phyloP scores from a whole-genome alignment of 495 filamentous ascomycete species.

The Podospora comata region DNA sequence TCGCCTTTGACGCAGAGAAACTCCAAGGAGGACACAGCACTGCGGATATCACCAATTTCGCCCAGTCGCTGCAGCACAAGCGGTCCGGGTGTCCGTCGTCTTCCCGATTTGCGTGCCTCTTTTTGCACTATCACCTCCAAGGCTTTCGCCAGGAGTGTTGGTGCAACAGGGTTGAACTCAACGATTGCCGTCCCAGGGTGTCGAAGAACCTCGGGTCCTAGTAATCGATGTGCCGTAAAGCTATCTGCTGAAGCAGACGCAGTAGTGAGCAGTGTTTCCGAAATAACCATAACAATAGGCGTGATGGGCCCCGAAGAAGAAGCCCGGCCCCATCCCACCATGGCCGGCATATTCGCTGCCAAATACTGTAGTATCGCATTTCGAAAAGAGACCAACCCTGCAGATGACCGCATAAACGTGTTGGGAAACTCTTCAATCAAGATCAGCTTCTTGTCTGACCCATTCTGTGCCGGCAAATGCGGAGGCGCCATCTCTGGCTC shows the following conservation, averaged over 20 bases:
- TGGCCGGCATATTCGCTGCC: constrained; percentile 53
- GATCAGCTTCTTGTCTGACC: constrained; percentile 53
- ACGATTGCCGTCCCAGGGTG: constrained; percentile 73
- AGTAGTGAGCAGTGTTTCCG: constrained; percentile 77
- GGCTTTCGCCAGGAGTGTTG: constrained; percentile 80
- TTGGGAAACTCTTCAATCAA: constrained; percentile 95
- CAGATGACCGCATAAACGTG: constrained; percentile 65
- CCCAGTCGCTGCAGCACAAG: constrained; percentile 69
- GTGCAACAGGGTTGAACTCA: constrained; percentile 88
- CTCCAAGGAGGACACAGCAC: constrained; percentile 82
- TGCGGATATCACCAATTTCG: constrained; percentile 86
- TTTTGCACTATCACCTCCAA: constrained; percentile 75
- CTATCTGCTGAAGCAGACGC: constrained; percentile 75
- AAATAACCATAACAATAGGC: constrained; percentile 85
- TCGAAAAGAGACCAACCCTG: constrained; percentile 68
- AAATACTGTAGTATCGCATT: constrained; percentile 71
- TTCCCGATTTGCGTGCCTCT: constrained; percentile 68
- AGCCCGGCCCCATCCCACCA: constrained; percentile 33
- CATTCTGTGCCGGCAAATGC: constrained; percentile 14
- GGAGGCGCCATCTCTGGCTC: constrained; percentile 17
- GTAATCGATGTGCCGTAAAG: constrained; percentile 82
- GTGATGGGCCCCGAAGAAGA: constrained; percentile 45
- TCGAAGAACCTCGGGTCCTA: constrained; percentile 78
- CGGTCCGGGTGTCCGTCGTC: constrained; percentile 64
- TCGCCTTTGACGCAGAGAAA: constrained; percentile 81